Base-by-base conservation (phyloP, 2,329 filamentous ascomycete genomes). In the Monosporascus sp. region DNA sequence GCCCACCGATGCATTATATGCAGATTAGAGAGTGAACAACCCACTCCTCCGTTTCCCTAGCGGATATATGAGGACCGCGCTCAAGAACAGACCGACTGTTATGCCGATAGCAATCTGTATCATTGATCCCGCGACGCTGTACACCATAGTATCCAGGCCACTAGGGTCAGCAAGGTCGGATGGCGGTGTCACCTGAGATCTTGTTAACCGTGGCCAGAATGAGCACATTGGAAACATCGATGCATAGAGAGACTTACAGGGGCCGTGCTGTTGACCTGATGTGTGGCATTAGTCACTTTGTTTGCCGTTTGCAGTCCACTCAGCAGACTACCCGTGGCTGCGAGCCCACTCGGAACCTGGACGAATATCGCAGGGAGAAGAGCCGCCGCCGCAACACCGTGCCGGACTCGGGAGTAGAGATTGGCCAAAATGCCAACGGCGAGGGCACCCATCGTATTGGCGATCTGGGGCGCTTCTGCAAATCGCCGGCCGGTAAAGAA, bases 281-380 rank as follows among this genome's bases (percentile, higher is more conserved):
- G 48, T 8, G 48, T 58, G 51, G 71, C 66, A 2, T 75, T 81
- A 1, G 48, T 52, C 45, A 84, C 75, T 50, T 78, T 72, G 56
- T 86, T 74, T 0, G 84, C 83, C 6, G 75, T 78, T 5, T 74
- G 75, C 52, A 87, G 70, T 17, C 84, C 82, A 7, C 79, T 78
- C 5, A 86, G 68, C 19, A 86, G 70, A 16, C 80, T 83, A 1
- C 82, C 82, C 27, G 77, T 76, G 0, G 80, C 81, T 3, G 83
- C 83, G n/a, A 86, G 70, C 27, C 82, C 81, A 20, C 79, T 82
- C 0, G 83, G 83, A 26, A 86, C 83, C 58, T 85, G 82, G 2
- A 86, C 80, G 58, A 95, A 95, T 58, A 96, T 95, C 5, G 88
- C 91, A 0, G 91, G 91, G 9, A 96, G 74, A 78, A 96, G 89